Conservation (phyloP, 1,139 yeast genomes). For the Hyphopichia wangnamkhiaoensis region DNA sequence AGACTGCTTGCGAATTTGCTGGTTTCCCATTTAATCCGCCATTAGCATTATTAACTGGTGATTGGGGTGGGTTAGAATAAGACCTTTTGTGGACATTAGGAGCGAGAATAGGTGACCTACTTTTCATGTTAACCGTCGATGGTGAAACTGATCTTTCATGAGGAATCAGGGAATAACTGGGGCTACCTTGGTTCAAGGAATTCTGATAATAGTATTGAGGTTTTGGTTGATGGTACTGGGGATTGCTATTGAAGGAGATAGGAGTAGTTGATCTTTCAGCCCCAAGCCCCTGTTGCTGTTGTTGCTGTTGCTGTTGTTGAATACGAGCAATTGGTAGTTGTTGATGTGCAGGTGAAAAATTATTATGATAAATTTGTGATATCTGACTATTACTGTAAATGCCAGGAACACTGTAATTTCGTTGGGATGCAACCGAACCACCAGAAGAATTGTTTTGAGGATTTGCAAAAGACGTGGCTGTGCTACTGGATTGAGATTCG, state of each 20-base stretch:
- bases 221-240: slow-evolving; percentile 25
- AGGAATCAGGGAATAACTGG: slow-evolving; percentile 9
- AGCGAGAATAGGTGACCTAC: slow-evolving; percentile 13
- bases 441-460: neutral
- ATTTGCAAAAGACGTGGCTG: neutral
- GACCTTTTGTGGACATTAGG: slow-evolving; percentile 30
- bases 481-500: neutral
- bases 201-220: slow-evolving; percentile 22
- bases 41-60: slow-evolving; percentile 17
- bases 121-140: slow-evolving; percentile 12
- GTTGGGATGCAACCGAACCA: neutral
- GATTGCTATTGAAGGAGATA: slow-evolving; percentile 12
- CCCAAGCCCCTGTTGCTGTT: slow-evolving; percentile 8
- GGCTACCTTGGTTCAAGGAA: slow-evolving; percentile 8
- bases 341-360: slow-evolving; percentile 8
- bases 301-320: slow-evolving; percentile 10
- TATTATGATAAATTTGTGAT: slow-evolving; percentile 7
- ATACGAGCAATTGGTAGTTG: slow-evolving; percentile 5
- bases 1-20: slow-evolving; percentile 35
- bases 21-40: neutral
- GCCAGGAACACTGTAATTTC: neutral
- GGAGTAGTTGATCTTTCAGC: slow-evolving; percentile 16
- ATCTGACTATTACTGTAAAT: neutral
- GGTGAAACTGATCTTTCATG: slow-evolving; percentile 40
- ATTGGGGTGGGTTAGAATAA: slow-evolving; percentile 35